phyloP scores from a whole-genome alignment of 176 grass and related monocot species.

The Carex parvula region DNA sequence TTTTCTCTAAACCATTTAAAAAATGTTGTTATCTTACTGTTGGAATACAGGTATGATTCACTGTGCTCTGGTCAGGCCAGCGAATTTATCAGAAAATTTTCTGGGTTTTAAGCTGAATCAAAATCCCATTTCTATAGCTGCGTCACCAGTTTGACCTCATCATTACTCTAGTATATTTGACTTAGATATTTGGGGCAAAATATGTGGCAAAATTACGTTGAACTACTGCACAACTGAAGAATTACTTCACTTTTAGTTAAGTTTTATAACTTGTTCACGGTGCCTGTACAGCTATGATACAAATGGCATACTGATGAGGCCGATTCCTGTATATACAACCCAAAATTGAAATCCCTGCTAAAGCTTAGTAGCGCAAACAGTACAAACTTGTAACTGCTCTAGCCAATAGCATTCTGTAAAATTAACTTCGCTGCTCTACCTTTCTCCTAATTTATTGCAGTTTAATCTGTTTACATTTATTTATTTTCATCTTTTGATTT shows the following conservation, averaged over 20 bases:
- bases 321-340: neutral
- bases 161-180: neutral
- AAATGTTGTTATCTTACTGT: neutral
- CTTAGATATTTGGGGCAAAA: neutral
- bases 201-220: neutral
- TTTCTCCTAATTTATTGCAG: neutral
- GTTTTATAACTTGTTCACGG: neutral
- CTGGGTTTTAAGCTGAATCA: neutral
- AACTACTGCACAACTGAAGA: neutral
- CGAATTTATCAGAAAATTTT: neutral
- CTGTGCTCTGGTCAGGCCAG: neutral
- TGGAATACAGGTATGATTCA: neutral
- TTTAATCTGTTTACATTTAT: constrained; percentile 11
- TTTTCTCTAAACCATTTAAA: neutral
- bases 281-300: neutral
- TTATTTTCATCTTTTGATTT: neutral
- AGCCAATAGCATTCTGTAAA: neutral
- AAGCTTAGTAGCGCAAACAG: neutral
- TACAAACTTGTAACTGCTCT: neutral
- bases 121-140: too few relatives aligned
- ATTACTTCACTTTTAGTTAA: neutral
- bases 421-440: neutral
- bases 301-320: neutral
- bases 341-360: neutral
- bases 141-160: neutral